Evolutionary conservation across 495 filamentous ascomycete species (phyloP).

Genomic region (Penicillium malachiteum): DNA sequence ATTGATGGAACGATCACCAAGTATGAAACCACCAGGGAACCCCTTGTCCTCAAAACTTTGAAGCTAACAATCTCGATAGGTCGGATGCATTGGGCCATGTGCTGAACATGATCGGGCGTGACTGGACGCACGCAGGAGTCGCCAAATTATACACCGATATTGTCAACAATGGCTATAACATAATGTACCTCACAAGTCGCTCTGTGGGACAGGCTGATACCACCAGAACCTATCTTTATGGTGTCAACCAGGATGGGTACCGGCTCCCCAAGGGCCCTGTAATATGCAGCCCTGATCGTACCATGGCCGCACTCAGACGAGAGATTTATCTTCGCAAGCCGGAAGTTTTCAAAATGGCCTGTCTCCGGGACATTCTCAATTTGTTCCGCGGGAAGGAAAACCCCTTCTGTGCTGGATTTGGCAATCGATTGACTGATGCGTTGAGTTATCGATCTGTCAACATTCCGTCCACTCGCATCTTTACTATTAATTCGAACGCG

Average conservation of each 20-base stretch:
- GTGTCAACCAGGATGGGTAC: slow-evolving; percentile 85
- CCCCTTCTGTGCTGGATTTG: slow-evolving; percentile 96
- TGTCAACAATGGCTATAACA: slow-evolving; percentile 93
- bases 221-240: slow-evolving; percentile 86
- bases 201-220: slow-evolving; percentile 92
- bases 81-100: slow-evolving; percentile 98
- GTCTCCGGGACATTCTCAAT: slow-evolving; percentile 85
- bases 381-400: slow-evolving; percentile 77
- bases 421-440: slow-evolving; percentile 94
- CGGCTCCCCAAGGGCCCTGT: slow-evolving; percentile 85
- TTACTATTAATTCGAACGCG: slow-evolving; percentile 98
- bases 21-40: slow-evolving; percentile 21
- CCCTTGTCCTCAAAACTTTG: background rate
- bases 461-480: slow-evolving; percentile 89
- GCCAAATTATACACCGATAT: slow-evolving; percentile 98
- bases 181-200: slow-evolving; percentile 95
- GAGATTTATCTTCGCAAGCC: slow-evolving; percentile 96
- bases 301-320: slow-evolving; percentile 88
- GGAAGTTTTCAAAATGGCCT: slow-evolving; percentile 99
- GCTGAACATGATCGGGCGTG: slow-evolving; percentile 93
- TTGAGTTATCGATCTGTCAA: slow-evolving; percentile 94
- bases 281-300: slow-evolving; percentile 92
- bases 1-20: slow-evolving; percentile 99
- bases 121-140: slow-evolving; percentile 97
- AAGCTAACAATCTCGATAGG: slow-evolving; percentile 26